Conservation (phyloP, 306 rosid genomes). For the Trichosanthes cucumerina region DNA sequence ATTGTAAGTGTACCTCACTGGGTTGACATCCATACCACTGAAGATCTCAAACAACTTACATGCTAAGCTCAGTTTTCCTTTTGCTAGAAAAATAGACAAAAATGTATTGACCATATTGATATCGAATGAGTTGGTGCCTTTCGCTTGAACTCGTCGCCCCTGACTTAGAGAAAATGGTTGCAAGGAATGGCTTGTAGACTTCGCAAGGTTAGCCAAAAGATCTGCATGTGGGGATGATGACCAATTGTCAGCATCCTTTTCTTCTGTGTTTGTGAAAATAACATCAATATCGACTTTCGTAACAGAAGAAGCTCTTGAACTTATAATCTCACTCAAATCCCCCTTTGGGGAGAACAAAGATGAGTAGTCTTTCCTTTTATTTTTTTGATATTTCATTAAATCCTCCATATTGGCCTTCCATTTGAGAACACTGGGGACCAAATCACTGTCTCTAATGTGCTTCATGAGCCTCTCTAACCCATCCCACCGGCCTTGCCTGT, state of each 20-base stretch:
- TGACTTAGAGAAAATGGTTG: slow-evolving; percentile 34
- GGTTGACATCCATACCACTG: slow-evolving; percentile 52
- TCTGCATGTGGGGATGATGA: slow-evolving; percentile 80
- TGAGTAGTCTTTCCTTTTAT: slow-evolving; percentile 45
- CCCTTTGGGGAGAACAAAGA: slow-evolving; percentile 56
- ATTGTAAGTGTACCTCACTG: slow-evolving; percentile 69
- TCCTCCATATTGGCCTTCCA: slow-evolving; percentile 82
- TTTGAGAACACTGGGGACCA: slow-evolving; percentile 54
- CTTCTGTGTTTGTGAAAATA: slow-evolving; percentile 15
- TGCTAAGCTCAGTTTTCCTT: slow-evolving; percentile 77
- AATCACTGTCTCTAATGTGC: slow-evolving; percentile 62
- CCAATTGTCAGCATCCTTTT: slow-evolving; percentile 33
- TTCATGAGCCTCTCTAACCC: slow-evolving; percentile 79
- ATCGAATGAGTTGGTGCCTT: slow-evolving; percentile 49
- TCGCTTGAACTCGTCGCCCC: slow-evolving; percentile 54
- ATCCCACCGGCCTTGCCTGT: slow-evolving; percentile 62
- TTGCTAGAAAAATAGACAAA: slow-evolving; percentile 71
- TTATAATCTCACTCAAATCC: slow-evolving; percentile 43
- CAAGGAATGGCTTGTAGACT: slow-evolving; percentile 22
- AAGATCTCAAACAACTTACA: slow-evolving; percentile 89
- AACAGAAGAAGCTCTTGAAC: slow-evolving; percentile 26
- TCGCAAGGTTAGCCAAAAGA: slow-evolving; percentile 43
- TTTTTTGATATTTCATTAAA: slow-evolving; percentile 41
- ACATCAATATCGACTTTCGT: background rate
- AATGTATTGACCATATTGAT: slow-evolving; percentile 80